Conservation (phyloP, 495 filamentous ascomycete genomes). For the Neurospora sp. region DNA sequence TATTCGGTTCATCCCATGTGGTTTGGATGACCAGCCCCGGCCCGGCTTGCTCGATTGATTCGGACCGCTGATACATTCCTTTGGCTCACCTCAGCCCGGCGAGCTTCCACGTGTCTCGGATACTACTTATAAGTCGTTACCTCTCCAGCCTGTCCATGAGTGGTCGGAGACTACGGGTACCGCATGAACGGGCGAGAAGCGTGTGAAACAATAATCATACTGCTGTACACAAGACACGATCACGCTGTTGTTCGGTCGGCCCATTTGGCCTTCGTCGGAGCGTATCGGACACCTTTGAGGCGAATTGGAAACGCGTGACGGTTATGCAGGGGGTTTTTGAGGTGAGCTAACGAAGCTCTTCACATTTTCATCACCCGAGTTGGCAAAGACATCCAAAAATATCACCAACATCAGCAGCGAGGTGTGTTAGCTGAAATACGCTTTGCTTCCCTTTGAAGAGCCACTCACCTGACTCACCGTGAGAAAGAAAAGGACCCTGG, state of each 20-base stretch:
- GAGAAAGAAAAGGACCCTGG: not conserved
- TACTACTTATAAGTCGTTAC: not conserved
- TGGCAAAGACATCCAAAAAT: not conserved
- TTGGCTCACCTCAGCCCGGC: not conserved
- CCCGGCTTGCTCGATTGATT: not conserved
- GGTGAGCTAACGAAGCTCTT: not conserved
- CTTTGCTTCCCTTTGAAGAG: not conserved
- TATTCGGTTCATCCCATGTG: not conserved
- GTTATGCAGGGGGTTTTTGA: not conserved
- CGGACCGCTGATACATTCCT: not conserved
- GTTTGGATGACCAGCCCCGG: not conserved
- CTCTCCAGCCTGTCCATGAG: not conserved
- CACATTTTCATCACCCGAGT: not conserved
- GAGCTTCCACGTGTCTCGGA: not conserved
- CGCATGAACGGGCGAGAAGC: not conserved
- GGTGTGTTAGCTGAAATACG: not conserved
- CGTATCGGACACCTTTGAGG: not conserved
- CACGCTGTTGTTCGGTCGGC: not conserved
- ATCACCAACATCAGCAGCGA: not conserved
- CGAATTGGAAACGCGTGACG: not conserved
- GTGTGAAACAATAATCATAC: not conserved
- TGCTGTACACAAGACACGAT: not conserved
- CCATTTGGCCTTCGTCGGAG: not conserved
- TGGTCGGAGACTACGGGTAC: not conserved
- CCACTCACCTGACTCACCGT: not conserved